Evolutionary conservation across 352 stramenopile genomes (phyloP), one percentile per base, ranked within the genome.

Genomic region (Blastocystis sp.): DNA sequence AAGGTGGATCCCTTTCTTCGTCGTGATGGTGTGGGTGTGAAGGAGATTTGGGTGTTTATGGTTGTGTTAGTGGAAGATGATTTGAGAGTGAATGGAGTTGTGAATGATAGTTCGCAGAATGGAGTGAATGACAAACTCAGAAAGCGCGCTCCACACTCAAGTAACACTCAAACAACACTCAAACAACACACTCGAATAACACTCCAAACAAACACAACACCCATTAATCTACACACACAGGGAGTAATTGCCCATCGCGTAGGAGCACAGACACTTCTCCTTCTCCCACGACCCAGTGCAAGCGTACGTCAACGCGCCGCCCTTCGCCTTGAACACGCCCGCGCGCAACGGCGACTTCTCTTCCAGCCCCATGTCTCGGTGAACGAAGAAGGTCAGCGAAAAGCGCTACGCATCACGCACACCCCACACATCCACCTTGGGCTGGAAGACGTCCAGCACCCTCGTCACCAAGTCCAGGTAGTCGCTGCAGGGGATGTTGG

Each of bases 381-480:
- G 41, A 19, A 59, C 51, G n/a, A 41, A 67, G 26, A 69, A 67
- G 3, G 74, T 85, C 19, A 85, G 21, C n/a, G 74, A 67, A 35
- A 85, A 85, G 33, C 50, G 74, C 74, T 85, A 69, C 51, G 41
- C 51, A 26, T 67, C 24, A 85, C 12, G 0, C 74, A 10, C 19
- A 21, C 55, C 19, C 16, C 24, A 12, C 10, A 70, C 61, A n/a
- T 24, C 24, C 79, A 89, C 79, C 91, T 96, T 95, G 10, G 97
- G 97, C 78, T 95, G 94, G 91, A 99, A 99, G 90, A 97, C 98
- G 62, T 94, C 93, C 63, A 99, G 93, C n/a, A 99, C 96, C 91
- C 98, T 71, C 24, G 61, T 29, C n/a, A 93, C 31, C 19, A 93
- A 80, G 39, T 88, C 37, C 41, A 50, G 71, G 92, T 97, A 96